These are phyloP conservation scores for Verticillium albo-atrum DNA, from an alignment of 2,329 filamentous ascomycete genomes.

Conservation along the genomic window DNA sequence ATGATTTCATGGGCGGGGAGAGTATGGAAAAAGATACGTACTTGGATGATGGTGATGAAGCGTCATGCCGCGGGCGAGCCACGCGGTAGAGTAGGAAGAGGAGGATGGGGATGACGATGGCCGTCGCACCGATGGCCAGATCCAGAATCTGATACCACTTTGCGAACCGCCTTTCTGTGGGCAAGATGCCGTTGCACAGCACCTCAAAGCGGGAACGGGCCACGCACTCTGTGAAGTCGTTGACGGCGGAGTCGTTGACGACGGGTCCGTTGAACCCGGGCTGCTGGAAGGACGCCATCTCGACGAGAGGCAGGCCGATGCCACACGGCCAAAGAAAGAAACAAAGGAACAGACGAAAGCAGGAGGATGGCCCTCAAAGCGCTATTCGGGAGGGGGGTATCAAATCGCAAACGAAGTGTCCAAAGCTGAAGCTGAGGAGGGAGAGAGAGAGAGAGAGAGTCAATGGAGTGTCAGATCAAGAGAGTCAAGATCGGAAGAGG, in stretches of 20 bases:
- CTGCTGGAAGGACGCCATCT: conserved; percentile 29
- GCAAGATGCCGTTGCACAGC: conserved; percentile 24
- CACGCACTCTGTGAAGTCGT: conserved; percentile 17
- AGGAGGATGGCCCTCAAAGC: too few species aligned
- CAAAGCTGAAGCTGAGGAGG: too few species aligned
- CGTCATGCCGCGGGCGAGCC: background rate
- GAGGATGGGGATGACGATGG: conserved; percentile 16
- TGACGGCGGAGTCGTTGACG: conserved; percentile 19
- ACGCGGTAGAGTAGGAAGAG: conserved; percentile 2
- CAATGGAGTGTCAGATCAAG: background rate
- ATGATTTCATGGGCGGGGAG: background rate
- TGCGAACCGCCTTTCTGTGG: conserved; percentile 14
- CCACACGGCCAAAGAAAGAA: background rate
- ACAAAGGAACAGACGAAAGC: background rate
- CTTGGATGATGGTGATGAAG: background rate
- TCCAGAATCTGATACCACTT: conserved; percentile 21
- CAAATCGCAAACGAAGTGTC: too few species aligned
- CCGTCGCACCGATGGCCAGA: conserved; percentile 17
- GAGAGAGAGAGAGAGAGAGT: too few species aligned
- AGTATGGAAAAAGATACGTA: background rate
- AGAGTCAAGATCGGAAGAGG: background rate
- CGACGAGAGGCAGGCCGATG: background rate
- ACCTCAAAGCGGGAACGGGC: conserved; percentile 15
- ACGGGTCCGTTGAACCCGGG: conserved; percentile 22
- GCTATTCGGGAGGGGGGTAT: too few species aligned